A percentile compares a stretch with the other conserved stretches of the same genome.
Evolutionary conservation across 352 stramenopile species (phyloP).

Genomic region (Aphanomyces invadans): DNA sequence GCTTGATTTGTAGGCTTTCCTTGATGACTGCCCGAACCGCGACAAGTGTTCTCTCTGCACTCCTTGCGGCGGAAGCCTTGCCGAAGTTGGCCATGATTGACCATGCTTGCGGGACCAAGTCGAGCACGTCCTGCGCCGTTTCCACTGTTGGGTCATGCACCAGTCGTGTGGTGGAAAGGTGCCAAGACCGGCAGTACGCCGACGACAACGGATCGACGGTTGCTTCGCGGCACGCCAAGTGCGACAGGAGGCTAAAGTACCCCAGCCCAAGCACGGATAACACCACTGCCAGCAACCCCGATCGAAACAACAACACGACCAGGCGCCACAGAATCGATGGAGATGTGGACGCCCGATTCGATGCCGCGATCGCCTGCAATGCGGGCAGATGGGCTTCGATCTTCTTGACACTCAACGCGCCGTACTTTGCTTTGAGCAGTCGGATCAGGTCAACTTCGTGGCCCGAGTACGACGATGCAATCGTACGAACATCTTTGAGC

Average conservation of each 20-base stretch:
- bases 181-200: conserved; percentile 1
- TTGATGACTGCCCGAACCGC: neutral
- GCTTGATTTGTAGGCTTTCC: neutral
- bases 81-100: neutral
- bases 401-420: conserved; percentile 58
- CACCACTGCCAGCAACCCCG: neutral
- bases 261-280: neutral
- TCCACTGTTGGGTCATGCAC: neutral
- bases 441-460: conserved; percentile 58
- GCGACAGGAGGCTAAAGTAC: neutral
- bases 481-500: conserved; percentile 45
- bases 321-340: neutral
- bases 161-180: neutral
- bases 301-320: neutral
- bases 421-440: conserved; percentile 62
- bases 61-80: neutral
- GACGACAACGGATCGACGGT: neutral
- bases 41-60: neutral
- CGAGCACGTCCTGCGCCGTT: neutral
- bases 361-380: conserved; percentile 28
- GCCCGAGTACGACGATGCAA: conserved; percentile 51
- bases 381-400: conserved; percentile 50
- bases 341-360: neutral
- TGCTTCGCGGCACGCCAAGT: neutral
- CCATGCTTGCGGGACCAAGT: neutral